Evolutionary conservation across 805 yeast species (phyloP), one percentile per base, ranked within the genome.

Genomic region (Candida morakotiae): DNA sequence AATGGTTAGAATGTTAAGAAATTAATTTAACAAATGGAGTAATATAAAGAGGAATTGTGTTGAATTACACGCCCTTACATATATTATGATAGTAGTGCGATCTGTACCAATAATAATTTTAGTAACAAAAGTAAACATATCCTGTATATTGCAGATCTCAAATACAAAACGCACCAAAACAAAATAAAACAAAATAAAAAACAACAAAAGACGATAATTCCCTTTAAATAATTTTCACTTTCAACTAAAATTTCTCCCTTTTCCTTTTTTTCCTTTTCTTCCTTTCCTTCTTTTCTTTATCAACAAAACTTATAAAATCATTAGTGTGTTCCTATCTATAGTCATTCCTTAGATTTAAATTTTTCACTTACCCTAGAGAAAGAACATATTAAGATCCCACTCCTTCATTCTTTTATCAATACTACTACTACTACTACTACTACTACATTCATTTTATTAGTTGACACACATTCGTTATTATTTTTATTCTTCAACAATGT

Each of bases 401-500:
- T 7, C 6, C n/a, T 21, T 20, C 33, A 22, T 24, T 31, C 30
- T n/a, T 31, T 35, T 18, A 28, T 23, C 24, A n/a, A n/a, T n/a
- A n/a, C n/a, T n/a, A n/a, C n/a, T n/a, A n/a, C n/a, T n/a, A n/a
- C n/a, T n/a, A n/a, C 5, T 5, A 23, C 4, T 9, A 51, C 23
- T 21, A 7, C 64, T 58, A 57, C 58, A 60, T 66, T 64, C 69
- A 47, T 53, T 62, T 67, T 62, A 60, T 61, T 36, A 18, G 7
- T 7, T 26, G 16, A n/a, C n/a, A n/a, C n/a, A n/a, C n/a, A n/a
- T n/a, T n/a, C n/a, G n/a, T n/a, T n/a, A n/a, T n/a, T n/a, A n/a
- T n/a, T n/a, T n/a, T n/a, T n/a, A n/a, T n/a, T n/a, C n/a, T n/a
- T 11, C 17, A 13, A 9, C 16, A 19, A 76, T 75, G 80, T 71